These are phyloP conservation scores for Histomonas meleagridis DNA, from an alignment of 208 protist genomes.

Conservation along the genomic window DNA sequence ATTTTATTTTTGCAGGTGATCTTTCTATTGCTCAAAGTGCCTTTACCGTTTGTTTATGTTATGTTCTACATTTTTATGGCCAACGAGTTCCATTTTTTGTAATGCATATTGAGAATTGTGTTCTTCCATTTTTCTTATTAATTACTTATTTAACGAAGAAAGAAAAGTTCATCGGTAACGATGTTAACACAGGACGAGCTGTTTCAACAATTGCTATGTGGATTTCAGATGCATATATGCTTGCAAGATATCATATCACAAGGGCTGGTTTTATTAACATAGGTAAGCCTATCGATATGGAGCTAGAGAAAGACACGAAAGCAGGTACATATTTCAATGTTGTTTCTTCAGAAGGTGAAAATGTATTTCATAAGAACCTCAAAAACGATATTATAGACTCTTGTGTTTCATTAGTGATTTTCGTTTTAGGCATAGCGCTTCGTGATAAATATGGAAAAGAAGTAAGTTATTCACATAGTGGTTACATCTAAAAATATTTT, in stretches of 20 bases:
- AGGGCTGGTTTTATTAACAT: neutral
- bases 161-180: neutral
- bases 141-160: neutral
- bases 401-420: too few species aligned
- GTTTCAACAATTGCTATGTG: neutral
- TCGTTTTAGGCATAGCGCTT: too few species aligned
- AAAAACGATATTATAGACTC: constrained; percentile 16
- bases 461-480: too few species aligned
- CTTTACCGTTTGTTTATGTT: neutral
- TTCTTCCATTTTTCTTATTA: neutral
- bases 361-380: neutral
- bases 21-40: neutral
- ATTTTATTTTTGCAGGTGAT: neutral
- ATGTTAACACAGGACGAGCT: neutral
- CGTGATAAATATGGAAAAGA: too few species aligned
- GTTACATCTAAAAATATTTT: too few species aligned
- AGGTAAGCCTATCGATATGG: neutral
- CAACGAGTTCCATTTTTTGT: neutral
- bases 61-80: constrained; percentile 17
- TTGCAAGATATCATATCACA: neutral
- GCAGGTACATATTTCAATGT: neutral
- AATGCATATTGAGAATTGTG: neutral
- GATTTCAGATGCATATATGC: neutral
- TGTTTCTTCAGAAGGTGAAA: constrained; percentile 5
- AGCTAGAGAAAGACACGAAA: neutral